These are phyloP conservation scores for Rhododendron ovatum DNA, from an alignment of 148 eudicot species.

Conservation along the genomic window DNA sequence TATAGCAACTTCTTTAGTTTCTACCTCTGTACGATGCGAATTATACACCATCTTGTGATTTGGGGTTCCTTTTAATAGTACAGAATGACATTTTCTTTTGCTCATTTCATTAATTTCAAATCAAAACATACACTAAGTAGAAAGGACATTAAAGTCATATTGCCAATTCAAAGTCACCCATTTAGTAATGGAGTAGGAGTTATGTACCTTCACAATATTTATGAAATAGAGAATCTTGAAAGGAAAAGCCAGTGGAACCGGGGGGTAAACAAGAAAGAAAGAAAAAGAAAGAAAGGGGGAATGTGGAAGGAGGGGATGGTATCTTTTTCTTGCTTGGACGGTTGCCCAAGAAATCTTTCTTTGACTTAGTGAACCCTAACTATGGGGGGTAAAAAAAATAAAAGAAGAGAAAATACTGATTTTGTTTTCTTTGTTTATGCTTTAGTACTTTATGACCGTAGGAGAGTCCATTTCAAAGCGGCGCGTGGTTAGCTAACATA, in stretches of 20 bases:
- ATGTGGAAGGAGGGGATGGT: slow-evolving; percentile 6
- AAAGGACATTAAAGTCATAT: slow-evolving; percentile 9
- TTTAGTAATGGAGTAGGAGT: background rate
- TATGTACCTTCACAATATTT: background rate
- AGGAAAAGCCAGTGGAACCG: slow-evolving; percentile 9
- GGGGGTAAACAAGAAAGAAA: background rate
- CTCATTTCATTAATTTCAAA: background rate
- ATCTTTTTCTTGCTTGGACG: slow-evolving; percentile 17
- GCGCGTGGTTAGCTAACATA: background rate
- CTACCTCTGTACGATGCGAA: too few species aligned
- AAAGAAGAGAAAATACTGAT: background rate
- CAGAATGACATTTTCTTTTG: background rate
- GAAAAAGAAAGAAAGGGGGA: background rate
- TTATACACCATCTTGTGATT: background rate
- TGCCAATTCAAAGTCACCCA: background rate
- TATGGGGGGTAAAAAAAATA: background rate
- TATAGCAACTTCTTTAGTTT: background rate
- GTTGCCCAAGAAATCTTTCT: slow-evolving; percentile 17
- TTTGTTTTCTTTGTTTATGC: background rate
- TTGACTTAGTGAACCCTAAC: slow-evolving; percentile 18
- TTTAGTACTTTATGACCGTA: background rate
- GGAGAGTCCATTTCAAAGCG: slow-evolving; percentile 7
- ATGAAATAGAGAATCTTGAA: slow-evolving; percentile 1
- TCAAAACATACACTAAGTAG: background rate
- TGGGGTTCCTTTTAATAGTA: background rate